Evolutionary conservation across 1,284 basidiomycete genomes (phyloP).

Genomic region (Malassezia equina): DNA sequence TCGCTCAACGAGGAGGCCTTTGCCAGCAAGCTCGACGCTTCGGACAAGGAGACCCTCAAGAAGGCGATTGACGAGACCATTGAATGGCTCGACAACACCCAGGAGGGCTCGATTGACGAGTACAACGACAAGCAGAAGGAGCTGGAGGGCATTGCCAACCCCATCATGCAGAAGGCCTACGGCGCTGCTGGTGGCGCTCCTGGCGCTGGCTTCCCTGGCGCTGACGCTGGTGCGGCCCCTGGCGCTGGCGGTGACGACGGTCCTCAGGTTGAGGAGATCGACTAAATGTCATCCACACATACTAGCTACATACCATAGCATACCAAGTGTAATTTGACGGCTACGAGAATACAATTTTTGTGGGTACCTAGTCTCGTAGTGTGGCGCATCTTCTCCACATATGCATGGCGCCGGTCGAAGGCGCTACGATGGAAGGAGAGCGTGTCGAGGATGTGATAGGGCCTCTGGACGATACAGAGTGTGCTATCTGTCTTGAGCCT

Average conservation of each 20-base stretch:
- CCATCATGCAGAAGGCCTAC: slow-evolving; percentile 90
- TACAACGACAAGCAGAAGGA: slow-evolving; percentile 93
- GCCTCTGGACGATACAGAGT: slow-evolving; percentile 4
- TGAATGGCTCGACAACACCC: slow-evolving; percentile 74
- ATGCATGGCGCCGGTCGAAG: not conserved
- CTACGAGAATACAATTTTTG: not conserved
- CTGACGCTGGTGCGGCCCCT: slow-evolving; percentile 20
- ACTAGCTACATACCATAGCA: not conserved
- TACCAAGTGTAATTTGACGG: not conserved
- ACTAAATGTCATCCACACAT: slow-evolving; percentile 47
- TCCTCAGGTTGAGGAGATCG: slow-evolving; percentile 77
- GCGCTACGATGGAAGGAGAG: not conserved
- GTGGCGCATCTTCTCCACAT: not conserved
- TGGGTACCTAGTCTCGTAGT: no score
- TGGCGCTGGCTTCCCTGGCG: slow-evolving; percentile 53
- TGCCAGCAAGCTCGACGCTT: slow-evolving; percentile 69
- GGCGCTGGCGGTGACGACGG: slow-evolving; percentile 56
- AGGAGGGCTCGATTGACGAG: slow-evolving; percentile 89
- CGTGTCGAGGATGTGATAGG: not conserved
- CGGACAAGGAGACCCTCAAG: slow-evolving; percentile 80
- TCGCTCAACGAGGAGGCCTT: slow-evolving; percentile 49
- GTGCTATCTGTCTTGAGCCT: slow-evolving; percentile 13
- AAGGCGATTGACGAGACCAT: slow-evolving; percentile 73
- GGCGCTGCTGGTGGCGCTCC: slow-evolving; percentile 53
- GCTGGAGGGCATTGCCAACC: slow-evolving; percentile 78